Evolutionary conservation across 1,139 yeast genomes (phyloP).

Genomic region (Taiozyma onychis): DNA sequence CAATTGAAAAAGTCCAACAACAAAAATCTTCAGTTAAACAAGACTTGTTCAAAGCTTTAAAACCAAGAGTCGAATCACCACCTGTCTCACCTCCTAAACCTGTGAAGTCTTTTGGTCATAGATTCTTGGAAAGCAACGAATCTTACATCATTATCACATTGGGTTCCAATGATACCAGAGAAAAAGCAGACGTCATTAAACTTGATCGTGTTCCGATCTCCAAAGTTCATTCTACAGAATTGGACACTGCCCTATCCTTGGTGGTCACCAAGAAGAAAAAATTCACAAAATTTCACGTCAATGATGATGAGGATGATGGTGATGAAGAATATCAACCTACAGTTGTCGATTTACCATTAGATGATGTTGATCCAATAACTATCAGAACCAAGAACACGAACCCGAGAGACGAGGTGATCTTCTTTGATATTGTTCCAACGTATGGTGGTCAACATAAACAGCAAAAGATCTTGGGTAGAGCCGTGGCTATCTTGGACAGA

Average conservation of each 20-base stretch:
- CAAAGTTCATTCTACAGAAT: constrained; percentile 71
- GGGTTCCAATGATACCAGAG: constrained; percentile 80
- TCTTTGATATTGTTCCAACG: constrained; percentile 91
- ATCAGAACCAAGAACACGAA: constrained; percentile 51
- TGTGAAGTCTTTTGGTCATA: constrained; percentile 83
- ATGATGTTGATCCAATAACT: constrained; percentile 80
- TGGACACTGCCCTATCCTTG: constrained; percentile 83
- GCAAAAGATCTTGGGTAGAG: constrained; percentile 62
- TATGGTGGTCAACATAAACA: constrained; percentile 50
- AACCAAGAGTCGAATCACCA: constrained; percentile 17
- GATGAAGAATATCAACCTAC: constrained; percentile 56
- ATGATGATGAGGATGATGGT: constrained; percentile 9
- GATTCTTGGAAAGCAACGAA: constrained; percentile 56
- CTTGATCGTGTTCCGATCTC: constrained; percentile 70
- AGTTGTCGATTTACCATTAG: constrained; percentile 76
- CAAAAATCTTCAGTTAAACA: constrained; percentile 9
- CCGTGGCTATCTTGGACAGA: constrained; percentile 67
- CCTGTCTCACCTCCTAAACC: constrained; percentile 29
- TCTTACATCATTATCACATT: constrained; percentile 70
- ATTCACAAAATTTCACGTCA: background rate
- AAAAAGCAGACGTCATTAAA: constrained; percentile 54
- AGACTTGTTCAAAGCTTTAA: constrained; percentile 18
- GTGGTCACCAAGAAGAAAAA: constrained; percentile 53
- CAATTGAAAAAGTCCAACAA: constrained; percentile 34
- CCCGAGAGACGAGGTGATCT: constrained; percentile 53